Base-by-base conservation (phyloP, 164 flowering plant genomes). In the Magnolia sinica region DNA sequence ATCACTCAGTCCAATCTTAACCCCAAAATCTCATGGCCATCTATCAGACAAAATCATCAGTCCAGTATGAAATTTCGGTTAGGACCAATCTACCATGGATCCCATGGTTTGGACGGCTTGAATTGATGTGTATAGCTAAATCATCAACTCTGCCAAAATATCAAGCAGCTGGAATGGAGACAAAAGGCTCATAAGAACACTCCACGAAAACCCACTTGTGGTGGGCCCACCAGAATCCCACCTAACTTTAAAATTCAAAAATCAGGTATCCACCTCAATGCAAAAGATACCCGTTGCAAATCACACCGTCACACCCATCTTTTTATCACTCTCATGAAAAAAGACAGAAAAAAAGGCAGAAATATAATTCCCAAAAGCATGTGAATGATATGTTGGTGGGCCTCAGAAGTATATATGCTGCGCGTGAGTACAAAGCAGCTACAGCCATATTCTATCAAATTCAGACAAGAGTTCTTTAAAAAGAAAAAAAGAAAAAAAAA, bases 371-470 rank as follows among this genome's bases (percentile, higher is more conserved):
- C 71, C 20, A 29, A 68, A 18, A 68, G 50, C 50, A 29, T 29
- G 71, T 13, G 71, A 68, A 29, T 68, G 8, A 29, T 29, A 14
- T 27, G 11, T 37, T 16, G 27, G 68, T 8, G 11, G 9, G 51
- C 31, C 49, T 37, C 45, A 37, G 45, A 4, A 8, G 49, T 68
- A 68, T 68, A 68, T 29, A 68, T 68, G 50, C 71, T 27, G n/a
- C 16, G 71, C 71, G 71, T 68, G 13, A 68, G 50, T 27, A 1
- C n/a, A 68, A 68, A 68, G 71, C 71, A 29, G 71, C 14, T 31
- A 31, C 68, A 66, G 31, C 23, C 27, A 66, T n/a, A 66, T 66
- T 66, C 69, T 66, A 68, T 29, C 51, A 68, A 45, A 68, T 68
- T 19, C 50, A 13, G 3, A 37, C 45, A 37, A 5, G 45, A 37